phyloP scores from a whole-genome alignment of 495 filamentous ascomycete species.

The Aspergillus affinis region DNA sequence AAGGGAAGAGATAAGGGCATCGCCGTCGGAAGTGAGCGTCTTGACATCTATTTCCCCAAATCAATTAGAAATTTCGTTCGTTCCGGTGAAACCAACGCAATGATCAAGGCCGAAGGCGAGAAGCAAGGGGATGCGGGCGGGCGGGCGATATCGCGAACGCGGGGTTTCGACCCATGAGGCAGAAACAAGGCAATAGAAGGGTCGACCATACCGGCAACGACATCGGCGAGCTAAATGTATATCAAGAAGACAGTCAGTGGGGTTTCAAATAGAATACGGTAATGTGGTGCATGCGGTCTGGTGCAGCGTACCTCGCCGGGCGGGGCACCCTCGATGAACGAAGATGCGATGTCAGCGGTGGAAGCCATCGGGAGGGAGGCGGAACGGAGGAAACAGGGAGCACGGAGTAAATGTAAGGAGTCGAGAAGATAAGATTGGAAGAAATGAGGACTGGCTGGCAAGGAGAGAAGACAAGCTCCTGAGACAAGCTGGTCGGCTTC shows the following conservation, averaged over 20 bases:
- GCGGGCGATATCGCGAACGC: not conserved
- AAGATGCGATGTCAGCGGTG: slow-evolving; percentile 65
- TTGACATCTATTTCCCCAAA: slow-evolving; percentile 71
- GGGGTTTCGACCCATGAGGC: not conserved
- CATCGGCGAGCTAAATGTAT: slow-evolving; percentile 72
- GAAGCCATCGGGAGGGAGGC: slow-evolving; percentile 34
- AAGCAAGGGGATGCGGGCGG: not conserved
- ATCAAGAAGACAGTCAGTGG: not conserved
- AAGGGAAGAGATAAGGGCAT: slow-evolving; percentile 65
- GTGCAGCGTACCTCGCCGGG: slow-evolving; percentile 87
- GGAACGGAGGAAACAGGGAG: not conserved
- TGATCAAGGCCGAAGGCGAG: slow-evolving; percentile 4
- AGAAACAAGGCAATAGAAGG: slow-evolving; percentile 1
- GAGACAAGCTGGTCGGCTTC: slow-evolving; percentile 11
- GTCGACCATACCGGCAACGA: slow-evolving; percentile 70
- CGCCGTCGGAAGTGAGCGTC: slow-evolving; percentile 69
- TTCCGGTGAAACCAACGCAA: too few species aligned
- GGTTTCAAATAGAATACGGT: not conserved
- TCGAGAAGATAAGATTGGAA: not conserved
- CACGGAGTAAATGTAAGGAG: not conserved
- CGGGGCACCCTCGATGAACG: slow-evolving; percentile 92
- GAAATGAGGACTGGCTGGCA: not conserved
- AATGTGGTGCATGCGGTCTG: not conserved
- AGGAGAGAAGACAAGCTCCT: slow-evolving; percentile 6
- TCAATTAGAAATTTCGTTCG: too few species aligned